phyloP scores from a whole-genome alignment of 2,329 filamentous ascomycete species.

The Westerdykella aurantiaca region DNA sequence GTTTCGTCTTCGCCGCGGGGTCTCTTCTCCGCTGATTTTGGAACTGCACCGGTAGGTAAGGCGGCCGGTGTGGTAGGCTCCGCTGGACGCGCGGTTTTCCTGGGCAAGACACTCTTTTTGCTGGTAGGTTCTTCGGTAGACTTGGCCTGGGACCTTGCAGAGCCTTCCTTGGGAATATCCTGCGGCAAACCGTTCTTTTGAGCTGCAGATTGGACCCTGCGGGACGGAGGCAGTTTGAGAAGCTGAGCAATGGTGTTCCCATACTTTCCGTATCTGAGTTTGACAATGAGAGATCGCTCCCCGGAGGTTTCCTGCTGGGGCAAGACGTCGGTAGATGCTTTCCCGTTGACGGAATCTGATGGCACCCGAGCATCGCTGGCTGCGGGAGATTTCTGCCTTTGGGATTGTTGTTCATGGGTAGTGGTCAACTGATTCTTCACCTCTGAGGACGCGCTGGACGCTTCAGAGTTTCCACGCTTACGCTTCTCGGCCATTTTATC shows the following conservation, averaged over 20 bases:
- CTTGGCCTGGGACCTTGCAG: slow-evolving; percentile 9
- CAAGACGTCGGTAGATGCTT: slow-evolving; percentile 16
- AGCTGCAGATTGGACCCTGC: slow-evolving; percentile 2
- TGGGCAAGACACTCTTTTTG: slow-evolving; percentile 25
- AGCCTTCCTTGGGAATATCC: slow-evolving; percentile 6
- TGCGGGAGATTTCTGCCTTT: slow-evolving; percentile 15
- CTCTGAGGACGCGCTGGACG: slow-evolving; percentile 32
- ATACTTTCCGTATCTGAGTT: slow-evolving; percentile 43
- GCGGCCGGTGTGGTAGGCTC: slow-evolving; percentile 13
- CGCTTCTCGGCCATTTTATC: slow-evolving; percentile 38
- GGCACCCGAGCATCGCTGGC: slow-evolving; percentile 21
- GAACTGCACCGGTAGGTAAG: slow-evolving; percentile 8
- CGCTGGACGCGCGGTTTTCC: slow-evolving; percentile 19
- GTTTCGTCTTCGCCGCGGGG: slow-evolving; percentile 29
- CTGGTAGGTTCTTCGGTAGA: slow-evolving; percentile 12
- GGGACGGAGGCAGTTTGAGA: slow-evolving; percentile 22
- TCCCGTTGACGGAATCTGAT: slow-evolving; percentile 23
- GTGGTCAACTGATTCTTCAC: slow-evolving; percentile 22
- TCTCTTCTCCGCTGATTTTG: slow-evolving; percentile 30
- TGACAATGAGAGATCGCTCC: slow-evolving; percentile 38
- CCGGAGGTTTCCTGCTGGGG: too few species aligned
- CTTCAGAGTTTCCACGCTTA: slow-evolving; percentile 31
- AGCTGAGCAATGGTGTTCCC: slow-evolving; percentile 44
- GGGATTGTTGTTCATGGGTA: slow-evolving; percentile 14
- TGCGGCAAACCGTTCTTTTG: slow-evolving; percentile 2